Evolutionary conservation across 2,329 filamentous ascomycete species (phyloP), one percentile per base, ranked within the genome.

Genomic region (Fusarium equiseti): DNA sequence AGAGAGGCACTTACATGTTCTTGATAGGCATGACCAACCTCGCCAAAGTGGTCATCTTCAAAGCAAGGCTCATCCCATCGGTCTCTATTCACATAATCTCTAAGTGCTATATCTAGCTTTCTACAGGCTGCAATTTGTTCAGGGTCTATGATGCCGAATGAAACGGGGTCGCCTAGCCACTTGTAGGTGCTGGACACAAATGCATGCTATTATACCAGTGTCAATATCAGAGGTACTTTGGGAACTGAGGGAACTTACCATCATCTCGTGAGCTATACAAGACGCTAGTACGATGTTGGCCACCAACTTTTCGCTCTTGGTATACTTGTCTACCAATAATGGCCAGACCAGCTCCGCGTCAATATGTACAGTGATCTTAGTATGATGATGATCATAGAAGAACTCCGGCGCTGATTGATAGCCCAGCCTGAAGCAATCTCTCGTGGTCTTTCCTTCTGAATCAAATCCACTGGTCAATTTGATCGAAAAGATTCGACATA

Each of bases 231-330:
- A 42, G 20, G 9, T 22, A 16, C n/a, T 42, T 52, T 18, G 7
- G 27, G 31, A 16, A 24, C n/a, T 2, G 13, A 7, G n/a, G 22
- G 31, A 22, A 52, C 77, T 72, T 49, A 78, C 77, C 48, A 76
- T 73, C 9, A 79, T 26, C 55, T 79, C 77, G 24, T 79, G 77
- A 13, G 73, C 58, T 10, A 79, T 42, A 5, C 74, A 73, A 3
- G 48, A 31, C 4, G 76, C 73, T 15, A 76, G 31, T 12, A 67
- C 38, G 35, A 70, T 59, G 43, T 59, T 76, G 6, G 66, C 50
- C 68, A 76, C 69, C 32, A 73, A 53, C 51, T 72, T 76, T 65
- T 79, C 77, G 27, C 73, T 71, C 6, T 57, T 55, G 45, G 68
- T 75, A 29, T 75, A 73, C 10, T 67, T 65, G 13, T 62, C 45